Conservation (phyloP, 2,329 filamentous ascomycete species). For the Epicoccum nigrum region DNA sequence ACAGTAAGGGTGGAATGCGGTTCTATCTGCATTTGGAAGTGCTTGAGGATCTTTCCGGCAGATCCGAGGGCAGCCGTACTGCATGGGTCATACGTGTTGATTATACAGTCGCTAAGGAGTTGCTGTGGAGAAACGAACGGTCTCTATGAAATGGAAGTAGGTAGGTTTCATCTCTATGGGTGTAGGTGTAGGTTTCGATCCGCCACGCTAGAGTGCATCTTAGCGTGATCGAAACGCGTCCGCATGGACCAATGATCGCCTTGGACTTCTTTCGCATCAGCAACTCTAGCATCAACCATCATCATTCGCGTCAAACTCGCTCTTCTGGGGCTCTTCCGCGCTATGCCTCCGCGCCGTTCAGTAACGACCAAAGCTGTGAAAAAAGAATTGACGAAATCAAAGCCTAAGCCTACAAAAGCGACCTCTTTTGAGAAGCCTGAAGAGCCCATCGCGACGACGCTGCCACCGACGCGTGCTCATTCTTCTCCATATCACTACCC, state of each 20-base stretch:
- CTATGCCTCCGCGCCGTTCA: conserved; percentile 25
- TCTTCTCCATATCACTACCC: conserved; percentile 39
- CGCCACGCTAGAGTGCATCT: neutral
- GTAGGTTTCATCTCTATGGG: no score
- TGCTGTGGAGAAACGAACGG: no score
- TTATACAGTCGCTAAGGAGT: no score
- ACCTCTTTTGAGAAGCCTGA: conserved; percentile 21
- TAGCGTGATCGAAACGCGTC: conserved; percentile 16
- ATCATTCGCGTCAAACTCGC: conserved; percentile 5
- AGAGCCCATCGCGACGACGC: conserved; percentile 16
- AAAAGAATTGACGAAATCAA: neutral
- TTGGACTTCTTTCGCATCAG: conserved; percentile 6
- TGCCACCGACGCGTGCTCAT: conserved; percentile 39
- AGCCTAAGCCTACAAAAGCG: conserved; percentile 10
- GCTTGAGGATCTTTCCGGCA: no score
- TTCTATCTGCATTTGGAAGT: no score
- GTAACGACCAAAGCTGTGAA: neutral
- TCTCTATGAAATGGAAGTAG: no score
- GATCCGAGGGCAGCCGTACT: no score
- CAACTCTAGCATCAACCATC: conserved; percentile 1
- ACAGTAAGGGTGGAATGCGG: no score
- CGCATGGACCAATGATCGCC: conserved; percentile 7
- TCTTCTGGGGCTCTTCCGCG: neutral
- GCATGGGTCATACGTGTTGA: no score
- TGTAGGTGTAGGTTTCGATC: neutral